Evolutionary conservation across 306 rosid species (phyloP), one percentile per base, ranked within the genome.

Genomic region (barrel medic (Medicago truncatula)): DNA sequence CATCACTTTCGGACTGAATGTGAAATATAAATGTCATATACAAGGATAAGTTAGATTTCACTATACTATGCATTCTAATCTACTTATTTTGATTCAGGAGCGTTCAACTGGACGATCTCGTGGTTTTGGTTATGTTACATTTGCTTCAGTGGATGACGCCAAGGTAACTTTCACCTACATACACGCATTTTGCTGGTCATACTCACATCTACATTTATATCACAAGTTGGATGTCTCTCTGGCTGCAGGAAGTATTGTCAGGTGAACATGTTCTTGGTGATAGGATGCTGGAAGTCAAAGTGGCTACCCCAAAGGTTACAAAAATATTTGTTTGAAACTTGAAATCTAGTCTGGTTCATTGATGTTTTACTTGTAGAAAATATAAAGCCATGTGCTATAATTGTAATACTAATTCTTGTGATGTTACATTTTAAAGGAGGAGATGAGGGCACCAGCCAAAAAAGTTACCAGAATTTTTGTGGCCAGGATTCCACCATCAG

Each of bases 51-150:
- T 21, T 65, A 74, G 25, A 53, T 69, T 78, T 31, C 21, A 25
- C 61, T 23, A 18, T 25, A 25, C 56, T 41, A 70, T 28, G 57
- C 40, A 72, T 70, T 70, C 43, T 74, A 60, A 75, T 78, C 34
- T 16, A 16, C 43, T 47, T 57, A 54, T 34, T 82, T 39, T 62
- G 43, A 70, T 76, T 75, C 76, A 96, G 99, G 99, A 96, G 85
- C 86, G 98, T 13, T 84, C 98, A 61, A 92, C 93, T 71, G 98
- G 98, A 21, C 83, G 99, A 13, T 96, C 99, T 84, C 99, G 98
- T 28, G 99, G 99, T 31, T 96, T 96, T 85, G 99, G 99, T 70
- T 92, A 96, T 79, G 98, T 92, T 23, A 96, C 99, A 43, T 96
- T 96, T 90, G 87, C 83, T 14, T 89, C 94, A 5, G 91, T 80